Base-by-base conservation (phyloP, 352 stramenopile genomes). In the Phytopythium vexans region DNA sequence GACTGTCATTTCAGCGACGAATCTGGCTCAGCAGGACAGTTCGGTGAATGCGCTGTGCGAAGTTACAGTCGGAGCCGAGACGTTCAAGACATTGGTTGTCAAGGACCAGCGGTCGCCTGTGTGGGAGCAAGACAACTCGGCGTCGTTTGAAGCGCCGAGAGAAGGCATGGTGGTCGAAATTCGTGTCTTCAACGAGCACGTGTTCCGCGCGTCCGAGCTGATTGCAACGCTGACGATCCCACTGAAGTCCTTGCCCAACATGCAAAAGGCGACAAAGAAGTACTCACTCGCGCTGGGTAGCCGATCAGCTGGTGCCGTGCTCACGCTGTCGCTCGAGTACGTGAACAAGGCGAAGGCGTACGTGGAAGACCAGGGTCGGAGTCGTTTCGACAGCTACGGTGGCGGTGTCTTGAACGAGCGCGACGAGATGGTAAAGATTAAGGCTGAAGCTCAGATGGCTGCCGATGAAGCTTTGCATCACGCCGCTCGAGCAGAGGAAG, bases 101-200 rank as follows among this genome's bases (percentile, higher is more conserved):
- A 92, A 91, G 52, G 75, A 75, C 47, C 81, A 92, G 49, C 79
- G 82, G 11, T 94, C 84, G 10, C 84, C 84, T 11, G 84, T 92
- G n/a, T 94, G 84, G 84, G 84, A 87, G 34, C 82, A 92, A 47
- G 84, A 92, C 49, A 94, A 94, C 57, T 86, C 78, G 2, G 84
- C 82, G 36, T 90, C 84, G 6, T 94, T 94, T 40, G 84, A 92
- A 59, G 84, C 70, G 0, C 79, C 71, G 2, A 84, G 57, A 38
- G 77, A 94, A 51, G 82, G 92, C 32, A 92, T 86, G 73, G 84
- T 89, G 31, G 70, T 94, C 37, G 84, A 94, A 58, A 78, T 94
- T 38, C 84, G 84, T 51, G n/a, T n/a, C n/a, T n/a, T n/a, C n/a
- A n/a, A n/a, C n/a, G n/a, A n/a, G n/a, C n/a, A n/a, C n/a, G n/a